Base-by-base conservation (phyloP, 371 early-diverging fungal species). In the Dinochytrium kinnereticum region DNA sequence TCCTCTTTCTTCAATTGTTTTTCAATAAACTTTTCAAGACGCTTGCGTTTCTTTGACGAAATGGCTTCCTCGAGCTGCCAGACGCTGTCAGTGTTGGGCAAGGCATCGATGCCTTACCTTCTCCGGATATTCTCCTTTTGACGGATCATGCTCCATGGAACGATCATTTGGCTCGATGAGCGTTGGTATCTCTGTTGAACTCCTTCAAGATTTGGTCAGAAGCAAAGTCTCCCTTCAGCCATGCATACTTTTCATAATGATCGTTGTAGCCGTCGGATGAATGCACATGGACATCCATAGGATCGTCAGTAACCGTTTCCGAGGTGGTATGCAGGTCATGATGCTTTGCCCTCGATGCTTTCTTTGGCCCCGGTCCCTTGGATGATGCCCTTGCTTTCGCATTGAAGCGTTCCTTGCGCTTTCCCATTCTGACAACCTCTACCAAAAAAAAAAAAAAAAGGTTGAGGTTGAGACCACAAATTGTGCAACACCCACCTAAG, bases 1-100 rank as follows among this genome's bases (percentile, higher is more conserved):
- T 94, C 92, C 71, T 97, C 97, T 85, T 97, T 98, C 81, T 96
- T 96, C 78, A 96, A 77, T 81, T 97, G 95, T 86, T 93, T 92
- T 75, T 95, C 93, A 28, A 85, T 81, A 39, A 82, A 85, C 73
- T 85, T 85, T 69, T 82, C 85, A 49, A 85, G 76, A 21, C 85
- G 64, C 55, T 85, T 82, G 65, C 76, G 68, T 69, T 85, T 85
- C 72, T 85, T 82, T 2, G 81, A 75, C 13, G 83, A 71, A 19
- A 84, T n/a, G n/a, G n/a, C n/a, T n/a, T n/a, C n/a, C n/a, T n/a
- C n/a, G n/a, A n/a, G n/a, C n/a, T n/a, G n/a, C n/a, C n/a, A n/a
- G n/a, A n/a, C n/a, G n/a, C n/a, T n/a, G n/a, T n/a, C n/a, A n/a
- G n/a, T n/a, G n/a, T n/a, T n/a, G n/a, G n/a, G n/a, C n/a, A n/a